These are phyloP conservation scores for Lichina pygmaea DNA, from an alignment of 495 filamentous ascomycete genomes.

Conservation along the genomic window DNA sequence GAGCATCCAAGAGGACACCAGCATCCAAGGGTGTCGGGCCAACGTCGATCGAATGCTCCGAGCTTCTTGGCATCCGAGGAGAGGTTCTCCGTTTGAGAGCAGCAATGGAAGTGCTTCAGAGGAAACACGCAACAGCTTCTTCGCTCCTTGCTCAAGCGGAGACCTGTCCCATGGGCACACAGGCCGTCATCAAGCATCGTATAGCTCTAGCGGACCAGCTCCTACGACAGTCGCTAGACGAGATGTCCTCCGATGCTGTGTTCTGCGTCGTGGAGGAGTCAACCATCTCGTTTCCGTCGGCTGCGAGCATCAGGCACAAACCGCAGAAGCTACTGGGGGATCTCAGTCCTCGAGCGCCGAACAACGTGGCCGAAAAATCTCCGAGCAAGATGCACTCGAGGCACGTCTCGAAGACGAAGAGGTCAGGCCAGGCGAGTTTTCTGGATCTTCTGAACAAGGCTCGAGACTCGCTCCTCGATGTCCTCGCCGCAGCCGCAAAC, in stretches of 20 bases:
- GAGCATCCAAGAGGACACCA: neutral
- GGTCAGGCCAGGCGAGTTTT: slow-evolving; percentile 12
- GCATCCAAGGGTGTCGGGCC: neutral
- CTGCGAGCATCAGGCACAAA: slow-evolving; percentile 10
- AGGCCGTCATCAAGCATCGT: slow-evolving; percentile 18
- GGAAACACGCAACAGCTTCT: slow-evolving; percentile 25
- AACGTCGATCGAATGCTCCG: slow-evolving; percentile 22
- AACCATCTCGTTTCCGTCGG: slow-evolving; percentile 55
- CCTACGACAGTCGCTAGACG: slow-evolving; percentile 30
- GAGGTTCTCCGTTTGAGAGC: slow-evolving; percentile 40
- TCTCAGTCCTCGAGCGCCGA: slow-evolving; percentile 7
- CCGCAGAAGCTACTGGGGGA: slow-evolving; percentile 7
- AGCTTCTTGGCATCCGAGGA: slow-evolving; percentile 28
- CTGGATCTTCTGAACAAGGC: slow-evolving; percentile 31
- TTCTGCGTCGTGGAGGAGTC: slow-evolving; percentile 81
- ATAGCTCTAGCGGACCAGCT: slow-evolving; percentile 30
- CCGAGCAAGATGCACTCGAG: neutral
- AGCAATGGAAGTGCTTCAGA: slow-evolving; percentile 22
- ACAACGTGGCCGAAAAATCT: neutral
- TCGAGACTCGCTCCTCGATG: slow-evolving; percentile 27
- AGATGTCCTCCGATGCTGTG: slow-evolving; percentile 52
- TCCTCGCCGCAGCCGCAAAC: slow-evolving; percentile 23
- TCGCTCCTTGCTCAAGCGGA: slow-evolving; percentile 21
- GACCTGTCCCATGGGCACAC: slow-evolving; percentile 14
- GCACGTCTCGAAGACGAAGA: neutral